Evolutionary conservation across 192 early-diverging fungal genomes (phyloP), one percentile per base, ranked within the genome.

Genomic region (Podila epicladia): DNA sequence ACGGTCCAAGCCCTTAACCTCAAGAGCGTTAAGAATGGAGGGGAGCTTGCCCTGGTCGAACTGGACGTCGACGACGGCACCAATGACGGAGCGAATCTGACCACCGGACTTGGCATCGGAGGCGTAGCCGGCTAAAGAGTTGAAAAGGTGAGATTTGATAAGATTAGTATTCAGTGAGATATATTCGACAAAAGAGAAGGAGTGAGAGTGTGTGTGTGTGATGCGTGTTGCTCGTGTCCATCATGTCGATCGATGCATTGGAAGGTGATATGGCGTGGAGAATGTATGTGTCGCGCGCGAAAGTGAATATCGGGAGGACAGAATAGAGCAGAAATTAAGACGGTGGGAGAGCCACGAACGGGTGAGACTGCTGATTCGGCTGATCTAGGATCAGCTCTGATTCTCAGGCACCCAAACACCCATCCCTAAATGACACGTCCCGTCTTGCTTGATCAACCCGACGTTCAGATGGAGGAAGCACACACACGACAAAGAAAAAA

Each of bases 21-120:
- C 97, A 29, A 98, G 92, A 65, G 97, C 95, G 91, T 98, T 98
- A 71, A 97, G 89, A 82, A 98, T 98, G 73, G 96, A 89, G 57
- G 97, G 97, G 51, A 96, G 92, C 83, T 87, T 93, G 62, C 92
- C 92, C 82, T 92, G 85, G 74, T 95, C 94, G 86, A 97, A 97
- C 86, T 97, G 96, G 66, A 98, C 97, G 72, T 98, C 97, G 79
- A 98, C 97, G 85, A 98, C 97, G 88, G 97, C 96, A 91, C 97
- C 97, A 87, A 98, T 98, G 72, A 98, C 95, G 74, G 92, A 89
- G 71, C 95, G 94, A 87, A 98, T 90, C 85, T 79, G 76, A n/a
- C 76, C 76, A 38, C 65, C 67, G 51, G 76, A 79, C 61, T 79
- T 72, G 65, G 76, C 64, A 22, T 79, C 76, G 41, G 76, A 79